A percentile compares a stretch with the other conserved stretches of the same genome.
These are phyloP conservation scores for Oehlia diaphana DNA, from an alignment of 192 early-diverging fungal species.

Conservation along the genomic window DNA sequence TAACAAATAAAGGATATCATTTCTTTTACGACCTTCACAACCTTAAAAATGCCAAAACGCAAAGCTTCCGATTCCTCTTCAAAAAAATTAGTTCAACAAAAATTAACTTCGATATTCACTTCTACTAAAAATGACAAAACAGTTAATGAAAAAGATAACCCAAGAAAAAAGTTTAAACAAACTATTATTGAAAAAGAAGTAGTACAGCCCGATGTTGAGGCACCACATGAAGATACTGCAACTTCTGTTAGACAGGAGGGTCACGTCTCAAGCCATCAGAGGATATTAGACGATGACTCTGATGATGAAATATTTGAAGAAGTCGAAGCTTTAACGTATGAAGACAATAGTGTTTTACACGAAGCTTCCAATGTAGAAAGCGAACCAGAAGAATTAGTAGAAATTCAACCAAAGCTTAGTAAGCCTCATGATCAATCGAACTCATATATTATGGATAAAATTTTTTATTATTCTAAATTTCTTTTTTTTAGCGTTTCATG, in stretches of 20 bases:
- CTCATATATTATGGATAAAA: neutral
- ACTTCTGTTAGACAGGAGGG: neutral
- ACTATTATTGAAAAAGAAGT: neutral
- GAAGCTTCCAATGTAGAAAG: neutral
- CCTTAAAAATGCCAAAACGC: too few species aligned
- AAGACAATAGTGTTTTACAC: neutral
- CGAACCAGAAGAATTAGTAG: neutral
- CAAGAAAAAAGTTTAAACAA: neutral
- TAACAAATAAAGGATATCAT: too few species aligned
- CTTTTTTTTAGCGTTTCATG: conserved; percentile 27
- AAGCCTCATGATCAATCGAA: neutral
- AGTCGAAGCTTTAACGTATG: neutral
- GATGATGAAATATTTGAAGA: neutral
- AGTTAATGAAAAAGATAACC: neutral
- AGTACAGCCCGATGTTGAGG: neutral
- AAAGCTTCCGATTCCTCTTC: too few species aligned
- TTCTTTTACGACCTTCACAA: too few species aligned
- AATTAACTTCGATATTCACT: neutral
- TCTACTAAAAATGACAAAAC: neutral
- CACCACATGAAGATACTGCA: neutral
- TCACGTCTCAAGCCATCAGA: neutral
- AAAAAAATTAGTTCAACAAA: neutral
- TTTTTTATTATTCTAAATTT: neutral
- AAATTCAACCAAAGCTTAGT: neutral
- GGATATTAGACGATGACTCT: neutral